Base-by-base conservation (phyloP, 2,329 filamentous ascomycete genomes). In the Aspergillus brasiliensis region DNA sequence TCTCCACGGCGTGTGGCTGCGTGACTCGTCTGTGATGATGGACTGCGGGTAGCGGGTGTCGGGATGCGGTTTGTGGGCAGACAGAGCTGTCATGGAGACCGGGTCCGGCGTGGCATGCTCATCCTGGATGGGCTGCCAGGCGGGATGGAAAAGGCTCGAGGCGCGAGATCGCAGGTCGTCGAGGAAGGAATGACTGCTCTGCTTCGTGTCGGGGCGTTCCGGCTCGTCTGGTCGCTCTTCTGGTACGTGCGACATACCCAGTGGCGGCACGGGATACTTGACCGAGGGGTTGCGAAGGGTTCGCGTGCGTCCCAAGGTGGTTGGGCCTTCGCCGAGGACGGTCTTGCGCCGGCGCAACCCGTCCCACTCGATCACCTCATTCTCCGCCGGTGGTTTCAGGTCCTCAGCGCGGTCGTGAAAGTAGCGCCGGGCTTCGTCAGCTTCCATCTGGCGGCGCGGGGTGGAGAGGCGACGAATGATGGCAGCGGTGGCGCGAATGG, bases 231-330 rank as follows among this genome's bases (percentile, higher is more conserved):
- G 23, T 56, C 44, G 38, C 83, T 80, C 10, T 86, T 79, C 56
- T 88, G 92, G 92, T 71, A 97, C 91, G 37, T 86, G 87, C 0
- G 92, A 91, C 91, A 97, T 96, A 51, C 94, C 94, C 8, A 97
- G 79, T 0, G 92, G 92, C 1, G 90, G 91, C 71, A 95, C 91
- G 0, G 82, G 66, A 0, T 81, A 83, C 66, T 81, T 85, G 31
- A 70, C 60, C 5, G 72, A 75, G 47, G 73, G 68, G 8, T 73
- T 78, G 47, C 75, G 73, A 8, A 49, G 25, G 15, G 84, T 67
- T n/a, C 38, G 52, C 5, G 47, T 8, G 21, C 68, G 66, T 57
- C 80, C 78, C 69, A 34, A 5, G 31, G 72, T 76, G 51, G 64
- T 77, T 28, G 73, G 71, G 28, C 80, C 80, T 42, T 80, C 73